A percentile compares a stretch with the other conserved stretches of the same genome.
Evolutionary conservation across 495 filamentous ascomycete species (phyloP).

Genomic region (Friedmanniomyces simplex): DNA sequence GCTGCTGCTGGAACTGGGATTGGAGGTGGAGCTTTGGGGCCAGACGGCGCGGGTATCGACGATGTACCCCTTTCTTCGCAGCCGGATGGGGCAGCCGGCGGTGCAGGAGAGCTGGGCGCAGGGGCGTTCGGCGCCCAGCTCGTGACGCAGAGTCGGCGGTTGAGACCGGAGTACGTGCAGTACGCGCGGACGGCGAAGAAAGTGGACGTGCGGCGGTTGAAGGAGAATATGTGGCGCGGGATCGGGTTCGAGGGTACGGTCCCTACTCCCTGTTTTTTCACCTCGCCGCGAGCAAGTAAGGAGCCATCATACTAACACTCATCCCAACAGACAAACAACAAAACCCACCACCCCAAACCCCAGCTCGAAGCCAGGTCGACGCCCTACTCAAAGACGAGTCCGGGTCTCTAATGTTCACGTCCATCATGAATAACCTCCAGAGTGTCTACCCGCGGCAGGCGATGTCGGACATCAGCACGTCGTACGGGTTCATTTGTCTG

Average conservation of each 20-base stretch:
- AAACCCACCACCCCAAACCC: neutral
- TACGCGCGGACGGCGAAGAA: conserved; percentile 96
- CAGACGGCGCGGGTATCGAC: conserved; percentile 1
- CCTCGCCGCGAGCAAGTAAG: too few relatives aligned
- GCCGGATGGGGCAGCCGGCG: neutral
- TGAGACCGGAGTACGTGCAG: conserved; percentile 89
- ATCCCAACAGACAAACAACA: conserved; percentile 6
- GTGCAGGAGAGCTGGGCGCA: conserved; percentile 21
- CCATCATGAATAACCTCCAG: conserved; percentile 81
- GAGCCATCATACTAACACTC: neutral
- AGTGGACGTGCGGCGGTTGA: conserved; percentile 90
- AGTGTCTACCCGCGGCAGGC: conserved; percentile 69
- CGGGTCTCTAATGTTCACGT: conserved; percentile 66
- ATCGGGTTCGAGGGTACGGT: conserved; percentile 49
- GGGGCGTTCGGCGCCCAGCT: conserved; percentile 78
- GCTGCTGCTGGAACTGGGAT: conserved; percentile 24
- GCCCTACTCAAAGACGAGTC: conserved; percentile 26
- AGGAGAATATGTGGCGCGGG: conserved; percentile 92
- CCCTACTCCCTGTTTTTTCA: neutral
- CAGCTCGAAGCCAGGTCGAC: conserved; percentile 24
- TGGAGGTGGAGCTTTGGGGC: neutral
- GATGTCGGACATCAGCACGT: conserved; percentile 92
- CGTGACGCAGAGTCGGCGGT: conserved; percentile 73
- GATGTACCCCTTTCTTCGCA: neutral
- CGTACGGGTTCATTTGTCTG: conserved; percentile 93